These are phyloP conservation scores for Trichosporon asahii DNA, from an alignment of 1,284 basidiomycete species.

Conservation along the genomic window DNA sequence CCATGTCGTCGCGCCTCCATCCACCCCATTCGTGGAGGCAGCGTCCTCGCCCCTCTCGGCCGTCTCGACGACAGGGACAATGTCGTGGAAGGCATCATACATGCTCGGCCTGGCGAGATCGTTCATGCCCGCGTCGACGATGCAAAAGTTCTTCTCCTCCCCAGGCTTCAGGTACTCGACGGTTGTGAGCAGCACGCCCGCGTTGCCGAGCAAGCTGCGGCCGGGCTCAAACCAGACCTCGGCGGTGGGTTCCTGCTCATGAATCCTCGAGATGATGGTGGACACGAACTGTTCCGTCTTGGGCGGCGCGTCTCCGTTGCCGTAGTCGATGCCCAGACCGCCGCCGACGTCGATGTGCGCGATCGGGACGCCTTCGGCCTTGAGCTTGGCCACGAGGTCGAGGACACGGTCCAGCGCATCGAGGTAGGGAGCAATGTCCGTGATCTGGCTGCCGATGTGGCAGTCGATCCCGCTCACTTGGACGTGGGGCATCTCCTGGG, in stretches of 20 bases:
- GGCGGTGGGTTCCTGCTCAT: background rate
- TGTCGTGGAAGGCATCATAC: constrained; percentile 14
- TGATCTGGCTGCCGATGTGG: constrained; percentile 21
- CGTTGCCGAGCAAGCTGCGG: constrained; percentile 11
- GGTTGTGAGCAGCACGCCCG: constrained; percentile 15
- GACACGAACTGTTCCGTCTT: constrained; percentile 10
- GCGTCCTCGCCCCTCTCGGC: background rate
- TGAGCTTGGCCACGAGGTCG: constrained; percentile 13
- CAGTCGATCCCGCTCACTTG: constrained; percentile 14
- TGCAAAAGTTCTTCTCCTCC: constrained; percentile 17
- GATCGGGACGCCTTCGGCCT: constrained; percentile 13
- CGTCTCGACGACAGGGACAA: background rate
- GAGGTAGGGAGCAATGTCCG: constrained; percentile 11
- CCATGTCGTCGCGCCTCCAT: background rate
- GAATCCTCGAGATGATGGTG: constrained; percentile 7
- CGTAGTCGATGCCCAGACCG: constrained; percentile 20
- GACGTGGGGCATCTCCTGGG: constrained; percentile 1
- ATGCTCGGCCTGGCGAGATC: constrained; percentile 15
- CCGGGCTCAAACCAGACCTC: constrained; percentile 22
- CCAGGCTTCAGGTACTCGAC: constrained; percentile 16
- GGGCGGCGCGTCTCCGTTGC: constrained; percentile 11
- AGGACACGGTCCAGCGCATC: constrained; percentile 13
- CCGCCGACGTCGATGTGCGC: constrained; percentile 18
- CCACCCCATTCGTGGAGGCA: no score
- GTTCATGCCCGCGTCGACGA: constrained; percentile 22